Percentiles rank a stretch among this genome's conserved stretches.
These are phyloP conservation scores for Groenewaldozyma sp. DNA, from an alignment of 1,139 yeast species.

Conservation along the genomic window DNA sequence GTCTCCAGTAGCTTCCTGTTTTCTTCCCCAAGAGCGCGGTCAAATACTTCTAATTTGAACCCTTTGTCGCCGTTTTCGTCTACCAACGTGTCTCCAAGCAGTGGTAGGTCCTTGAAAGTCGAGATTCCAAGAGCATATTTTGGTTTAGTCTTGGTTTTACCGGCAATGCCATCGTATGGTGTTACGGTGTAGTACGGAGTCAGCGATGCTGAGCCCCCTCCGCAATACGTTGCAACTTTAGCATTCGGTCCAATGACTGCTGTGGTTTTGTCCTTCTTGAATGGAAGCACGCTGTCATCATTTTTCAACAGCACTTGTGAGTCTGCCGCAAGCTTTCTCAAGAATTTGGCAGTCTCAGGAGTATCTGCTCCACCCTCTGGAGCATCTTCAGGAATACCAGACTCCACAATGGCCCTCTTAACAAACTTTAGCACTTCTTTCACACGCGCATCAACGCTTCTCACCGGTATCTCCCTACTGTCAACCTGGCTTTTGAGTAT, in stretches of 20 bases:
- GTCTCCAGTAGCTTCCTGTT: conserved; percentile 35
- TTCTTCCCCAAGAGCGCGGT: conserved; percentile 31
- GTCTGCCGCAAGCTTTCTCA: conserved; percentile 43
- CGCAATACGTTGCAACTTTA: conserved; percentile 35
- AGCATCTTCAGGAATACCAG: conserved; percentile 38
- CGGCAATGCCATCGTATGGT: conserved; percentile 37
- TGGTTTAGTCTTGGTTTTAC: conserved; percentile 26
- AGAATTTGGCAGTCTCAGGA: conserved; percentile 36
- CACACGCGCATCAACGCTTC: conserved; percentile 37
- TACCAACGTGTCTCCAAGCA: conserved; percentile 22
- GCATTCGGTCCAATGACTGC: conserved; percentile 48
- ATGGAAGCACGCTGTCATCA: conserved; percentile 37
- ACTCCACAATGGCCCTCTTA: conserved; percentile 32
- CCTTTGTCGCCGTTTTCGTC: conserved; percentile 36
- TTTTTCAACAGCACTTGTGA: conserved; percentile 45
- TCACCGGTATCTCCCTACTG: conserved; percentile 14
- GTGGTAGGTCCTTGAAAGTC: conserved; percentile 28
- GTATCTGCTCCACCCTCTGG: conserved; percentile 36
- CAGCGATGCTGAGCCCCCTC: conserved; percentile 48
- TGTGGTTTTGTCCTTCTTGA: conserved; percentile 32
- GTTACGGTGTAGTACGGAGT: conserved; percentile 38
- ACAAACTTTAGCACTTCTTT: conserved; percentile 39
- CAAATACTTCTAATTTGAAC: conserved; percentile 33
- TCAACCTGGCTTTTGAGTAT: conserved; percentile 23
- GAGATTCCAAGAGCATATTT: conserved; percentile 32